Conservation (phyloP, 352 stramenopile species). For the Pythium aquatile region DNA sequence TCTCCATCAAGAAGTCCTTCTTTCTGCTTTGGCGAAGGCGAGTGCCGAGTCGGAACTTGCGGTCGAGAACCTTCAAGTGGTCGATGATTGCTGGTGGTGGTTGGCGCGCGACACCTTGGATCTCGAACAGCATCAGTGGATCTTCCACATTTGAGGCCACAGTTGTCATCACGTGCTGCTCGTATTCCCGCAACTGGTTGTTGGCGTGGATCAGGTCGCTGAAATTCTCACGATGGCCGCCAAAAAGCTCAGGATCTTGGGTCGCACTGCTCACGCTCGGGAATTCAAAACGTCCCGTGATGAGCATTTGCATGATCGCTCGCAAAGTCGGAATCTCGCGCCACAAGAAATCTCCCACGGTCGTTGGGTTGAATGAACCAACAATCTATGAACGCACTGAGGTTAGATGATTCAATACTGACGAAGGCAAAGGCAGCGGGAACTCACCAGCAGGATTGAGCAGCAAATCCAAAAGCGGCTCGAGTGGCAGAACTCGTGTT, state of each 20-base stretch:
- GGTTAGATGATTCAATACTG: not conserved
- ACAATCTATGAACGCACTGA: constrained; percentile 37
- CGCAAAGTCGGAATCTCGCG: constrained; percentile 69
- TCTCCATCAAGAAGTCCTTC: constrained; percentile 86
- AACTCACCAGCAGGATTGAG: constrained; percentile 76
- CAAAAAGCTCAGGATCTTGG: constrained; percentile 59
- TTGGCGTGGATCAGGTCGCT: constrained; percentile 59
- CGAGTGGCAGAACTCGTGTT: constrained; percentile 76
- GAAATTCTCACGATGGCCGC: constrained; percentile 52
- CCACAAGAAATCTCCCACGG: constrained; percentile 77
- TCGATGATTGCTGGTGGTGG: constrained; percentile 73
- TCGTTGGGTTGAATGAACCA: constrained; percentile 66
- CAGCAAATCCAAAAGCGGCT: constrained; percentile 85
- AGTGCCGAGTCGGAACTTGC: constrained; percentile 74
- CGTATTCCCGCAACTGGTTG: constrained; percentile 63
- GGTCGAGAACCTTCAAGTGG: constrained; percentile 65
- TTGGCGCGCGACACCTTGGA: constrained; percentile 60
- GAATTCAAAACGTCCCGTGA: constrained; percentile 74
- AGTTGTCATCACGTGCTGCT: constrained; percentile 58
- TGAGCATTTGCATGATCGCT: constrained; percentile 85
- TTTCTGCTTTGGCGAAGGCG: constrained; percentile 74
- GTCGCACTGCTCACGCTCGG: constrained; percentile 45
- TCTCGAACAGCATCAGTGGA: constrained; percentile 71
- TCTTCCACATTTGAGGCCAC: constrained; percentile 50
- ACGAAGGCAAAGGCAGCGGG: not conserved